Conservation (phyloP, 768 basidiomycete species). For the Boletus pseudo-olivaceus region DNA sequence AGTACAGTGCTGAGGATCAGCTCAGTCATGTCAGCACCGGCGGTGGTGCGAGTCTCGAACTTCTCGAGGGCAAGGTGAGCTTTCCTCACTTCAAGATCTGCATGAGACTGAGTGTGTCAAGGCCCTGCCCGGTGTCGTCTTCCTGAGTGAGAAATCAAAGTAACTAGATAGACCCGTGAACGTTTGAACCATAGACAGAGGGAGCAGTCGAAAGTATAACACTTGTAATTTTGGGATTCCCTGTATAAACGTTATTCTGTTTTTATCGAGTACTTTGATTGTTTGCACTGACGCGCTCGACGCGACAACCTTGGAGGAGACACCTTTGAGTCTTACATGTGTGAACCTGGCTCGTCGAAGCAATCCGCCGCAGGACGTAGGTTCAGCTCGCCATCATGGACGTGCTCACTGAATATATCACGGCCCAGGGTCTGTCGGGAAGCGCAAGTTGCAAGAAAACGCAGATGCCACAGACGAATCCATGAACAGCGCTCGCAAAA, state of each 20-base stretch:
- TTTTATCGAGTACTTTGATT: slow-evolving; percentile 11
- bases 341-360: slow-evolving; percentile 14
- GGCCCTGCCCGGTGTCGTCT: slow-evolving; percentile 89
- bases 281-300: not conserved
- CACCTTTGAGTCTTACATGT: slow-evolving; percentile 4
- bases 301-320: not conserved
- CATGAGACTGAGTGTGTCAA: slow-evolving; percentile 30
- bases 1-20: slow-evolving; percentile 78
- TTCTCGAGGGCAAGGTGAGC: slow-evolving; percentile 94
- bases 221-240: slow-evolving; percentile 14
- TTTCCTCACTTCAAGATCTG: not conserved
- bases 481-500: slow-evolving; percentile 17
- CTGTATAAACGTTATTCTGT: slow-evolving; percentile 15
- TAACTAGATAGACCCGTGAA: slow-evolving; percentile 10
- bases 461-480: slow-evolving; percentile 14
- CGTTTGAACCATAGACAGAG: slow-evolving; percentile 14
- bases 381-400: slow-evolving; percentile 1
- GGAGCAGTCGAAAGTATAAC: not conserved
- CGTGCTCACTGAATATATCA: not conserved
- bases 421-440: slow-evolving; percentile 9
- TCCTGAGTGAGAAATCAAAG: slow-evolving; percentile 71
- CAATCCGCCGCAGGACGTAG: slow-evolving; percentile 2
- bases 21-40: slow-evolving; percentile 97
- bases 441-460: slow-evolving; percentile 18
- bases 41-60: slow-evolving; percentile 88